Base-by-base conservation (phyloP, 768 basidiomycete species). In the Mycena maculata region DNA sequence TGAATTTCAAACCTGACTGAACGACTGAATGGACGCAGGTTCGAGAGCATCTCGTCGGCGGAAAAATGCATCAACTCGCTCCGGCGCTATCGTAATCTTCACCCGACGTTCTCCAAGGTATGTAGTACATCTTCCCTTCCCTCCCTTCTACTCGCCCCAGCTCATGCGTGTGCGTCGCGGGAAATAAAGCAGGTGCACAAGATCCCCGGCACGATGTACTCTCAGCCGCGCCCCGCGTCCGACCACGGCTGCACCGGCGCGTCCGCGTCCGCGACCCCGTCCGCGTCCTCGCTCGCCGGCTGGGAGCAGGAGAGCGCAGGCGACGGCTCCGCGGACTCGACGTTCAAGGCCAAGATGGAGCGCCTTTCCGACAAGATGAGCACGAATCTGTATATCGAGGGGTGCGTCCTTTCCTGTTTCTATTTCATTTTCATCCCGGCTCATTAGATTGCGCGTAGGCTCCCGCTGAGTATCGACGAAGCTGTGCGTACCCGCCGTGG, bases 71-170 rank as follows among this genome's bases (percentile, higher is more conserved):
- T 95, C 57, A 81, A 87, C 16, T 81, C 88, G 1, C 81, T 95
- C 52, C 82, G 92, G 66, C 86, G 86, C 69, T 90, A 90, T 69
- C 84, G 91, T 47, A 92, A 94, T 75, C 79, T 95, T 44, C 93
- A 95, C 74, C 94, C 93, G 0, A 93, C 93, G 3, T 94, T 93
- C 74, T 94, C 94, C 60, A 94, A 95, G 86, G 93, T 91, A 62
- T 7, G 76, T 71, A 42, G 23, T 18, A 23, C 50, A 52, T 58
- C 9, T 56, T 62, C 25, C 63, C 20, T 31, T 65, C 48, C 48
- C 48, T 42, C 22, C 38, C 20, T 49, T 52, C 27, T 22, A n/a
- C 30, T 44, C 27, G 20, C 30, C 20, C 13, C 20, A 22, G 36
- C 50, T 31, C 36, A 23, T 1, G 20, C 44, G 16, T 47, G 23